Evolutionary conservation across 1,284 basidiomycete species (phyloP).

Genomic region (Somion occarium): DNA sequence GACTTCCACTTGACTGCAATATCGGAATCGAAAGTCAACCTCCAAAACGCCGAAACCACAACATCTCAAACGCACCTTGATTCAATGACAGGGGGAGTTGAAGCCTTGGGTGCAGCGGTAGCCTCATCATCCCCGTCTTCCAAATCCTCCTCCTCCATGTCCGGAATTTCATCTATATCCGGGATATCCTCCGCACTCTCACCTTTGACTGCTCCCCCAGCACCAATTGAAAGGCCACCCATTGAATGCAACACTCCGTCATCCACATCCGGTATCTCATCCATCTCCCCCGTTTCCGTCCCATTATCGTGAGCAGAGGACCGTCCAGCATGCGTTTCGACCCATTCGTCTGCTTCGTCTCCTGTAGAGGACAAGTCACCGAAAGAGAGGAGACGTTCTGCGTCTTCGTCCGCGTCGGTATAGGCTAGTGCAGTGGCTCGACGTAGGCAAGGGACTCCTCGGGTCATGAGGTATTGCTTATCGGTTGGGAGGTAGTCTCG

Average conservation of each 20-base stretch:
- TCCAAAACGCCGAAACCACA: not conserved
- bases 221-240: conserved; percentile 54
- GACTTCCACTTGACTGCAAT: conserved; percentile 50
- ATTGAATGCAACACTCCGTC: conserved; percentile 74
- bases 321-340: conserved; percentile 81
- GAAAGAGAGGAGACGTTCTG: conserved; percentile 81
- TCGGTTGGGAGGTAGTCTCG: conserved; percentile 91
- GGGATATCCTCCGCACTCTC: conserved; percentile 36
- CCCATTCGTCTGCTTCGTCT: conserved; percentile 76
- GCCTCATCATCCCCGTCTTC: conserved; percentile 65
- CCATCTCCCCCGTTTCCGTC: conserved; percentile 53
- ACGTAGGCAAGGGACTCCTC: conserved; percentile 89
- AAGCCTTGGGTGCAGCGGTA: conserved; percentile 62
- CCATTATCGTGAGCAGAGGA: conserved; percentile 46
- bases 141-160: conserved; percentile 35
- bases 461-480: conserved; percentile 95
- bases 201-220: conserved; percentile 28
- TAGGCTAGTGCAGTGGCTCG: conserved; percentile 90
- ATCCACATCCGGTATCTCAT: conserved; percentile 88
- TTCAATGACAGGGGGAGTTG: conserved; percentile 21
- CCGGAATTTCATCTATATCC: conserved; percentile 37
- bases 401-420: conserved; percentile 92
- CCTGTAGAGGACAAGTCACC: conserved; percentile 52
- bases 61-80: conserved; percentile 20
- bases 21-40: not conserved